Evolutionary conservation across 441 rosid species (phyloP), one percentile per base, ranked within the genome.

Genomic region (Adansonia grandidieri): DNA sequence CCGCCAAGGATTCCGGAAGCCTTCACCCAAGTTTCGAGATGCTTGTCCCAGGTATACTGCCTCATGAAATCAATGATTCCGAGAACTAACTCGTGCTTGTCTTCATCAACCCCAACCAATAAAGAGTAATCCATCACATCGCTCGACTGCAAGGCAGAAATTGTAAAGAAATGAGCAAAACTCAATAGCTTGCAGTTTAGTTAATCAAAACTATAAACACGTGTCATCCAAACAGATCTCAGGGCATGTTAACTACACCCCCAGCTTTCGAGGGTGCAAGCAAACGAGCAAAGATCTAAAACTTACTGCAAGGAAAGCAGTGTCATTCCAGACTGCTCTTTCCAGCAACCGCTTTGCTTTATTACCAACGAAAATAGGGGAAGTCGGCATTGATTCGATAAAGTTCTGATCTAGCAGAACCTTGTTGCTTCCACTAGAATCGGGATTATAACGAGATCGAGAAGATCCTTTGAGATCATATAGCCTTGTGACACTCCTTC

Each of bases 21-120:
- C 80, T 93, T 95, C 74, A 93, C 98, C 98, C 97, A 93, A 24
- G 99, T 93, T 81, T 97, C 98, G 58, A 97, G 86, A 85, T 92
- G 98, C 84, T 97, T 97, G 85, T 97, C 99, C 99, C 98, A 97
- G 0, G 99, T 97, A 81, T 97, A 97, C 82, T 95, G 99, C 82
- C 99, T 91, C 93, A 97, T 86, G 89, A 91, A 97, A 80, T 94
- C 99, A 50, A 97, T 97, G 78, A 95, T 97, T 78, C 99, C 98
- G 7, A 97, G 90, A 28, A 95, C 97, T 78, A 97, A 81, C 82
- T 97, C 97, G 60, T 93, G 92, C 47, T 89, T 94, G 88, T 90
- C 92, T 80, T 92, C 90, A 70, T 97, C 99, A 85, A 94, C 91
- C 19, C 99, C 99, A 19, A 97, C 97, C 78, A 93, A 85, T 68